Percentiles rank a stretch among this genome's conserved stretches.
Evolutionary conservation across 805 yeast species (phyloP).

Genomic region (Hanseniaspora lindneri): DNA sequence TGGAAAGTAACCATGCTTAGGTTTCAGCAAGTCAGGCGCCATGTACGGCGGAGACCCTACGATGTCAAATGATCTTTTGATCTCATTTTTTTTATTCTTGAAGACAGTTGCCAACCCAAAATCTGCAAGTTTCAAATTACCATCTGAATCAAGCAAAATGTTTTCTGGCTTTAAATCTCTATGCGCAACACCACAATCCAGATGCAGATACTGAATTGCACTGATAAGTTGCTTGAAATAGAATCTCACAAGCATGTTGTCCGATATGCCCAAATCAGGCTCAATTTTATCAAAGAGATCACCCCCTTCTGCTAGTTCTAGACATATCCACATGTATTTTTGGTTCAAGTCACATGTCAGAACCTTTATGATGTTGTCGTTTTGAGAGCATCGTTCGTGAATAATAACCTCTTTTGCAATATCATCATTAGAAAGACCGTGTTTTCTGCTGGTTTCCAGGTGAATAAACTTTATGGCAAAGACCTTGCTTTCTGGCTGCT

Average conservation of each 20-base stretch:
- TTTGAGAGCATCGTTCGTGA: constrained; percentile 48
- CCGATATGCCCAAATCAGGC: constrained; percentile 55
- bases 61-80: constrained; percentile 38
- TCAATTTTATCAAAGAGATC: constrained; percentile 70
- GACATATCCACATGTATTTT: constrained; percentile 51
- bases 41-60: constrained; percentile 69
- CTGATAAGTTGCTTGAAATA: constrained; percentile 54
- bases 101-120: constrained; percentile 63
- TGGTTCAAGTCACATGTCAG: constrained; percentile 42
- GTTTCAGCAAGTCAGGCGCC: constrained; percentile 56
- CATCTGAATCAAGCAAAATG: constrained; percentile 47
- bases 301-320: constrained; percentile 65
- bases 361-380: constrained; percentile 48
- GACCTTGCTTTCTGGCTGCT: constrained; percentile 29
- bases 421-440: constrained; percentile 32
- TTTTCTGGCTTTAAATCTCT: constrained; percentile 62
- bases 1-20: constrained; percentile 42
- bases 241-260: constrained; percentile 52
- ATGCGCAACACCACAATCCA: constrained; percentile 46
- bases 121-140: constrained; percentile 63
- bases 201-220: constrained; percentile 55
- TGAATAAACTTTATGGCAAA: constrained; percentile 53
- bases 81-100: constrained; percentile 20
- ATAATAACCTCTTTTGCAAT: constrained; percentile 44
- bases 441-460: constrained; percentile 29